Percentiles rank a stretch among this genome's conserved stretches.
Conservation (phyloP, 2,329 filamentous ascomycete species). For the Ophiocordyceps robertsii region DNA sequence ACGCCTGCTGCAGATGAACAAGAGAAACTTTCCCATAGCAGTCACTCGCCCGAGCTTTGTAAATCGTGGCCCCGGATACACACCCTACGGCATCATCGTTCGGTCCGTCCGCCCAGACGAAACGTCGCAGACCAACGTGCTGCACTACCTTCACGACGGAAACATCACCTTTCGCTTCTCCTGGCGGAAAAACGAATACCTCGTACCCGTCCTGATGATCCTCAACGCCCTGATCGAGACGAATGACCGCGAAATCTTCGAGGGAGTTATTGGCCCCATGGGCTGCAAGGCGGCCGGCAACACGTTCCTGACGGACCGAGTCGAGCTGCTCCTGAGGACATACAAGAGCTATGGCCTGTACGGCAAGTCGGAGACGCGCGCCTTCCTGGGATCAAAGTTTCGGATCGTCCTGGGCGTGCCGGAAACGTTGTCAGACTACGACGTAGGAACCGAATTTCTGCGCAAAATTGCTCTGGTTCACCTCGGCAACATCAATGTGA, state of each 20-base stretch:
- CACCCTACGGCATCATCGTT: constrained; percentile 79
- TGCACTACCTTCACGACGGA: constrained; percentile 91
- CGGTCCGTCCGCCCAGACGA: constrained; percentile 93
- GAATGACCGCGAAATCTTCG: constrained; percentile 91
- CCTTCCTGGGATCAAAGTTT: constrained; percentile 86
- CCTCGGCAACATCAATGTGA: constrained; percentile 74
- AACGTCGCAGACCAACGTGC: constrained; percentile 91
- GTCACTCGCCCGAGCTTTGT: constrained; percentile 84
- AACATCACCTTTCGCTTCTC: constrained; percentile 97
- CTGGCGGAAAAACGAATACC: constrained; percentile 92
- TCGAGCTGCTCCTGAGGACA: constrained; percentile 80
- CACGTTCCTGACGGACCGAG: constrained; percentile 88
- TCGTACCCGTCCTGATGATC: constrained; percentile 95
- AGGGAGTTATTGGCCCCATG: constrained; percentile 71
- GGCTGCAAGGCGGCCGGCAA: constrained; percentile 68
- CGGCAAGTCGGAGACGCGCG: constrained; percentile 65
- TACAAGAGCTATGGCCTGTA: constrained; percentile 87
- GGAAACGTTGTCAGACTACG: constrained; percentile 73
- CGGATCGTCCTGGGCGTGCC: constrained; percentile 74
- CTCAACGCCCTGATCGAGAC: constrained; percentile 91
- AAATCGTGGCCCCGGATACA: constrained; percentile 77
- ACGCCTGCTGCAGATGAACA: constrained; percentile 77
- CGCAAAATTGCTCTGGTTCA: constrained; percentile 85
- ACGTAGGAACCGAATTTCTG: constrained; percentile 83
- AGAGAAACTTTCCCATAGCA: constrained; percentile 89